Conservation (phyloP, 768 basidiomycete genomes). For the Amanita molliuscula region DNA sequence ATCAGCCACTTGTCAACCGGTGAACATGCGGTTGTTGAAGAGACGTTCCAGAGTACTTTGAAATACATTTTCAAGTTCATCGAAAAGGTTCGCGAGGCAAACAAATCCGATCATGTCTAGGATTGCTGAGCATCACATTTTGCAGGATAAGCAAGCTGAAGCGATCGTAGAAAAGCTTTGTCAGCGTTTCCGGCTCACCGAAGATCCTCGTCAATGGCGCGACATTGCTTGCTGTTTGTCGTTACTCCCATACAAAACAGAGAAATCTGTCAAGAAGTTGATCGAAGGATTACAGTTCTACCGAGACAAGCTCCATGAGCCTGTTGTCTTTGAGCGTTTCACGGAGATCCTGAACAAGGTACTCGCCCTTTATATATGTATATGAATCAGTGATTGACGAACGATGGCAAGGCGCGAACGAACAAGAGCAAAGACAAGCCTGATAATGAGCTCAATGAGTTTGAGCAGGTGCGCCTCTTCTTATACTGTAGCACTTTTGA, state of each 20-base stretch:
- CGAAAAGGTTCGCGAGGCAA: conserved; percentile 63
- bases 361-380: neutral
- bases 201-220: conserved; percentile 91
- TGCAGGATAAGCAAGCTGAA: conserved; percentile 95
- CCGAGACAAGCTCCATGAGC: conserved; percentile 92
- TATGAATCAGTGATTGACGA: neutral
- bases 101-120: neutral
- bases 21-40: conserved; percentile 85
- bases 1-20: conserved; percentile 93
- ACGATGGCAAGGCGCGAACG: conserved; percentile 44
- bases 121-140: neutral
- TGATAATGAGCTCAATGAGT: conserved; percentile 89
- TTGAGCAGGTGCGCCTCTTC: conserved; percentile 55
- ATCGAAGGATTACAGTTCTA: conserved; percentile 90
- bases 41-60: conserved; percentile 87
- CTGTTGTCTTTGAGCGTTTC: conserved; percentile 70
- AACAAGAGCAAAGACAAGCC: conserved; percentile 92
- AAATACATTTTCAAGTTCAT: conserved; percentile 94
- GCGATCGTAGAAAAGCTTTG: conserved; percentile 96
- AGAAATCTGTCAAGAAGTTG: conserved; percentile 91
- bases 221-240: conserved; percentile 96
- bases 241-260: conserved; percentile 92
- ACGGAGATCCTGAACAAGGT: conserved; percentile 89
- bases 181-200: conserved; percentile 83
- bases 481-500: neutral